These are phyloP conservation scores for Naumovozyma baii DNA, from an alignment of 805 yeast genomes.

Conservation along the genomic window DNA sequence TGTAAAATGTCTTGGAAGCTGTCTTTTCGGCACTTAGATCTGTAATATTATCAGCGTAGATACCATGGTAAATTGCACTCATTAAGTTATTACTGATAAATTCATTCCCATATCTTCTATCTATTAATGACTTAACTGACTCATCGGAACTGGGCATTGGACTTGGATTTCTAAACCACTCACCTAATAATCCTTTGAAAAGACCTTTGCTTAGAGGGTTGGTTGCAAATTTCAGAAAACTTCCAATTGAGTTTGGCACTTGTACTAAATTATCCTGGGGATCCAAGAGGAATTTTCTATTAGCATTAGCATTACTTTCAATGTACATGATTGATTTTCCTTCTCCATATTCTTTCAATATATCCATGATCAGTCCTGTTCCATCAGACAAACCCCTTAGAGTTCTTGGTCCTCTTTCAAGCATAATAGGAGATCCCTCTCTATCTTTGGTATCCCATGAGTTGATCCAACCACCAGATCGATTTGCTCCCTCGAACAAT, in stretches of 20 bases:
- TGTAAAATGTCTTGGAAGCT: constrained; percentile 42
- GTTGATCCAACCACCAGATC: constrained; percentile 75
- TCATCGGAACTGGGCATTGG: constrained; percentile 44
- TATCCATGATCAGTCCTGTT: constrained; percentile 55
- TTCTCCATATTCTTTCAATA: constrained; percentile 38
- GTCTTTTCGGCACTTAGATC: constrained; percentile 57
- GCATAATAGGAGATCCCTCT: constrained; percentile 22
- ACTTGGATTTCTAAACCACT: constrained; percentile 36
- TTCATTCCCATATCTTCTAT: constrained; percentile 54
- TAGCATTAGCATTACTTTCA: constrained; percentile 48
- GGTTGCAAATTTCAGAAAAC: constrained; percentile 29
- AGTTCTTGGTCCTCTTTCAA: constrained; percentile 91
- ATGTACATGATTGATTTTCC: constrained; percentile 50
- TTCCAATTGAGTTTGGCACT: constrained; percentile 39
- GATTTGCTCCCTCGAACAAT: constrained; percentile 44
- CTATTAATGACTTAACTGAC: constrained; percentile 54
- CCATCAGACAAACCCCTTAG: constrained; percentile 78
- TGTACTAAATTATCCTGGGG: constrained; percentile 39
- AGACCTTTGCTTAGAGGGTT: constrained; percentile 40
- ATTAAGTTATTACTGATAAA: constrained; percentile 44
- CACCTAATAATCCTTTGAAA: constrained; percentile 38
- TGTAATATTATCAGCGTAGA: constrained; percentile 77
- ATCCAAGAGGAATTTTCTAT: constrained; percentile 57
- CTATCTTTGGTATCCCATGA: constrained; percentile 35
- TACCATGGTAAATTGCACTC: constrained; percentile 81